phyloP scores from a whole-genome alignment of 1,139 yeast species.

The Trichomonascaceae sp. region DNA sequence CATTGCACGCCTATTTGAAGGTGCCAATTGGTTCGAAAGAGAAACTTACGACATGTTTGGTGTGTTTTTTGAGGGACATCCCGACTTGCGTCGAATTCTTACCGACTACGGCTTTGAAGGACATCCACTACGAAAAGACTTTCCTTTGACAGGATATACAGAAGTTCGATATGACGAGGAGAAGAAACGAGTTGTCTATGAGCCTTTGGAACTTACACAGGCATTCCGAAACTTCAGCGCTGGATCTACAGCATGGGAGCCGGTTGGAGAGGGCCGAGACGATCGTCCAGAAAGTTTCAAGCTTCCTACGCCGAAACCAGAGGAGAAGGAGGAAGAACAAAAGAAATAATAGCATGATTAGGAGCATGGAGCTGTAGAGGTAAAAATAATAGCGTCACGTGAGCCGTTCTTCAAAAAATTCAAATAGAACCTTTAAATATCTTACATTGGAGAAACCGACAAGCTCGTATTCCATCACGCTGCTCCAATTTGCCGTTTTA shows the following conservation, averaged over 20 bases:
- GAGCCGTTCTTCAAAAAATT: too few species aligned
- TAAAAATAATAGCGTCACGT: neutral
- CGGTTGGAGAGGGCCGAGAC: slow-evolving; percentile 82
- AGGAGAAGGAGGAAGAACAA: slow-evolving; percentile 36
- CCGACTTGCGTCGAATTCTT: slow-evolving; percentile 83
- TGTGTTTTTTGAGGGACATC: slow-evolving; percentile 81
- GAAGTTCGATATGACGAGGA: slow-evolving; percentile 89
- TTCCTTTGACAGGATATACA: slow-evolving; percentile 88
- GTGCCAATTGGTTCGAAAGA: slow-evolving; percentile 88
- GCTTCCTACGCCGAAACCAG: slow-evolving; percentile 78
- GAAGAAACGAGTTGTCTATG: slow-evolving; percentile 83
- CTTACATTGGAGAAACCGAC: too few species aligned
- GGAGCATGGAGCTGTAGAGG: neutral
- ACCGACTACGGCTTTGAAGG: slow-evolving; percentile 93
- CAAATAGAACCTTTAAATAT: too few species aligned
- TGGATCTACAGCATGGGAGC: slow-evolving; percentile 89
- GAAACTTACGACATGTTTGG: slow-evolving; percentile 86
- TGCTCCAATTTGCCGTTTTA: slow-evolving; percentile 40
- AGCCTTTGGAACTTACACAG: slow-evolving; percentile 84
- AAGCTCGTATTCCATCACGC: neutral
- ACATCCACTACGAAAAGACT: slow-evolving; percentile 85
- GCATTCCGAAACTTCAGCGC: slow-evolving; percentile 89
- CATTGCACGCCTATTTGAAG: slow-evolving; percentile 60
- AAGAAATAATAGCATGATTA: slow-evolving; percentile 20
- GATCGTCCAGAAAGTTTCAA: slow-evolving; percentile 75